Conservation (phyloP, 495 filamentous ascomycete species). For the Pyronema omphalodes region DNA sequence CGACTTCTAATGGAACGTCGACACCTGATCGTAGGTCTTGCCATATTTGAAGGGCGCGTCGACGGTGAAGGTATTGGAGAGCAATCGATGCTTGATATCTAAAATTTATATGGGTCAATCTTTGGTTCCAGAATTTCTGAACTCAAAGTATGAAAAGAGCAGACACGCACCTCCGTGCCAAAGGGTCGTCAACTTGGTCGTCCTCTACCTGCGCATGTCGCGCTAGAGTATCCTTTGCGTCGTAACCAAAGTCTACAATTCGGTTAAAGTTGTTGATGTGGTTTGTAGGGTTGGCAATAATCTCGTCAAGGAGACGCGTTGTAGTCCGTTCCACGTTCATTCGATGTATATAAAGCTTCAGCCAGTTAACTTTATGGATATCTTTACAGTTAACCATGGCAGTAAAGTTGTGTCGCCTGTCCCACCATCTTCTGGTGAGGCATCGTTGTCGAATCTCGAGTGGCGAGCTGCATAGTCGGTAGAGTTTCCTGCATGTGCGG, state of each 20-base stretch:
- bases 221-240: slow-evolving; percentile 72
- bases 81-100: slow-evolving; percentile 60
- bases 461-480: slow-evolving; percentile 45
- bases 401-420: slow-evolving; percentile 41
- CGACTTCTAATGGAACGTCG: slow-evolving; percentile 47
- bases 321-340: slow-evolving; percentile 35
- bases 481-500: slow-evolving; percentile 42
- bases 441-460: slow-evolving; percentile 71
- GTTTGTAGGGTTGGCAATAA: slow-evolving; percentile 47
- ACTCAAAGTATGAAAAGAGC: slow-evolving; percentile 4
- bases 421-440: slow-evolving; percentile 52
- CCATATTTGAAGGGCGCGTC: slow-evolving; percentile 63
- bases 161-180: slow-evolving; percentile 55
- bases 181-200: slow-evolving; percentile 48
- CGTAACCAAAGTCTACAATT: slow-evolving; percentile 57
- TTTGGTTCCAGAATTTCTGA: slow-evolving; percentile 1
- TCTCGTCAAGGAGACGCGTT: slow-evolving; percentile 43
- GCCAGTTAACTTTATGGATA: slow-evolving; percentile 53
- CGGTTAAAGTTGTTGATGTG: slow-evolving; percentile 49
- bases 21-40: slow-evolving; percentile 34
- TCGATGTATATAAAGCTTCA: slow-evolving; percentile 45
- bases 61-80: slow-evolving; percentile 63
- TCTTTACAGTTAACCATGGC: slow-evolving; percentile 31
- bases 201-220: slow-evolving; percentile 37
- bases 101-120: background rate